A percentile compares a stretch with the other conserved stretches of the same genome.
Conservation (phyloP, 2,329 filamentous ascomycete genomes). For the Cordyceps cateniannulata region DNA sequence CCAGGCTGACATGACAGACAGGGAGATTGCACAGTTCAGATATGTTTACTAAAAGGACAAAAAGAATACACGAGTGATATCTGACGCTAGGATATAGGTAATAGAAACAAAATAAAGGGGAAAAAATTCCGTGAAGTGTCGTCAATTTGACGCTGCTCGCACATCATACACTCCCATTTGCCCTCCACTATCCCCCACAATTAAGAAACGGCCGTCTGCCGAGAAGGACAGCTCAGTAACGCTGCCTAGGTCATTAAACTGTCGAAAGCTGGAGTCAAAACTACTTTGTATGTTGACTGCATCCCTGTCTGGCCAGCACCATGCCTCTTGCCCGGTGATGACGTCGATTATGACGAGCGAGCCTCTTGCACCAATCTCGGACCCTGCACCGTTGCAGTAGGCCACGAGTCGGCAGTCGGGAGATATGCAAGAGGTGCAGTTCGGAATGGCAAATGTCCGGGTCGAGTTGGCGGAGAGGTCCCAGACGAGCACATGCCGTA, state of each 20-base stretch:
- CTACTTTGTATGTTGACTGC: slow-evolving; percentile 20
- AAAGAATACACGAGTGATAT: background rate
- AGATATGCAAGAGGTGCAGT: slow-evolving; percentile 31
- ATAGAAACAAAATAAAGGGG: background rate
- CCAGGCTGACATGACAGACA: slow-evolving; percentile 44
- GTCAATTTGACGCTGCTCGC: slow-evolving; percentile 12
- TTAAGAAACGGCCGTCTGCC: slow-evolving; percentile 29
- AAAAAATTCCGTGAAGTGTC: background rate
- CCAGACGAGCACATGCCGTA: slow-evolving; percentile 33
- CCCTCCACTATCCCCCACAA: slow-evolving; percentile 29
- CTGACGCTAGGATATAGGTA: background rate
- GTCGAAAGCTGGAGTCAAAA: slow-evolving; percentile 21
- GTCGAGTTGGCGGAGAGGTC: slow-evolving; percentile 33
- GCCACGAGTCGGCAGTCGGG: slow-evolving; percentile 35
- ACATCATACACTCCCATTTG: slow-evolving; percentile 31
- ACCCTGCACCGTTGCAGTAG: slow-evolving; percentile 31
- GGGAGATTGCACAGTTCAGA: slow-evolving; percentile 46
- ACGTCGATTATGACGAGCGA: slow-evolving; percentile 32
- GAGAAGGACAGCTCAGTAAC: slow-evolving; percentile 34
- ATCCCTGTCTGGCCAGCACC: slow-evolving; percentile 31
- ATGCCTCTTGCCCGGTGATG: slow-evolving; percentile 29
- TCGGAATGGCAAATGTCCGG: slow-evolving; percentile 32
- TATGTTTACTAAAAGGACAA: slow-evolving; percentile 39
- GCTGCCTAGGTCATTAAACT: slow-evolving; percentile 27
- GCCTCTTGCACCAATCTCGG: slow-evolving; percentile 26